phyloP scores from a whole-genome alignment of 2,329 filamentous ascomycete species.

The Exophiala sp. region DNA sequence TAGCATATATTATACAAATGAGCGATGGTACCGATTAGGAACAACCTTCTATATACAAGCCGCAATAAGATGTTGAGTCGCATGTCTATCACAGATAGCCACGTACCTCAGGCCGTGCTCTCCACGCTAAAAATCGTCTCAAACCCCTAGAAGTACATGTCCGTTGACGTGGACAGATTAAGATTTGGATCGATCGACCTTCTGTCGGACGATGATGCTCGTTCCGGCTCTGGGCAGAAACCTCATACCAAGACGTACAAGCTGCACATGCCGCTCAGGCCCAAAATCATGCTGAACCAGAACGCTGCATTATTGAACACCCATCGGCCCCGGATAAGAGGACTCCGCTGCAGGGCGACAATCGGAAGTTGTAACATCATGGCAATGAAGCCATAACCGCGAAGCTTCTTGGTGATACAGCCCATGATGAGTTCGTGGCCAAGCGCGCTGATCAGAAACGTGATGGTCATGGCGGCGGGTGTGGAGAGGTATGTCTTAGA shows the following conservation, averaged over 20 bases:
- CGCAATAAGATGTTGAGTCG: too few relatives aligned
- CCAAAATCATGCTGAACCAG: slow-evolving; percentile 88
- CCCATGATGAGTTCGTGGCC: slow-evolving; percentile 96
- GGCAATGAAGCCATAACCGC: slow-evolving; percentile 87
- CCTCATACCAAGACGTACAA: slow-evolving; percentile 56
- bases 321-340: slow-evolving; percentile 68
- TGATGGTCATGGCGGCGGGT: slow-evolving; percentile 76
- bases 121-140: too few relatives aligned
- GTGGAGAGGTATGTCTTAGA: slow-evolving; percentile 73
- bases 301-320: slow-evolving; percentile 87
- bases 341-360: slow-evolving; percentile 81
- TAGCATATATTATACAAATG: too few relatives aligned
- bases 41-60: too few relatives aligned
- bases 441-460: slow-evolving; percentile 83
- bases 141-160: too few relatives aligned
- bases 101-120: too few relatives aligned
- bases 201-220: too few relatives aligned
- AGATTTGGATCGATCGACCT: too few relatives aligned
- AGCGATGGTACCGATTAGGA: too few relatives aligned
- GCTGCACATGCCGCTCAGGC: slow-evolving; percentile 68
- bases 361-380: slow-evolving; percentile 98
- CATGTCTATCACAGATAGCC: too few relatives aligned
- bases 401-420: slow-evolving; percentile 93
- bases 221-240: not conserved
- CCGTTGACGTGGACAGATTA: too few relatives aligned